phyloP scores from a whole-genome alignment of 306 rosid genomes.

The Lathyrus aphaca region DNA sequence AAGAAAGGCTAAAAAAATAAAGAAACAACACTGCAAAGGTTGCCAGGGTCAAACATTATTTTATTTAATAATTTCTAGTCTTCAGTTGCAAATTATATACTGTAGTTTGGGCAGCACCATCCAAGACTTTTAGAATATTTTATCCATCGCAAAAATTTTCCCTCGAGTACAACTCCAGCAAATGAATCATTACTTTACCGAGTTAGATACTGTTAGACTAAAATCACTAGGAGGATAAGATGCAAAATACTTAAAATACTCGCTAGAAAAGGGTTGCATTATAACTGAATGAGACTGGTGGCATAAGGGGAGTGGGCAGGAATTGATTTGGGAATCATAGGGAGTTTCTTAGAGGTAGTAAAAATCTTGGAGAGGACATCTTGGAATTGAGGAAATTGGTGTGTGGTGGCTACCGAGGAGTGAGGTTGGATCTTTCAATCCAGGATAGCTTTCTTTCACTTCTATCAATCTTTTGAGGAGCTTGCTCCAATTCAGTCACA shows the following conservation, averaged over 20 bases:
- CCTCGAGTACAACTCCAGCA: conserved; percentile 20
- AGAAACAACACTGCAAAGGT: conserved; percentile 23
- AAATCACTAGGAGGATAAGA: neutral
- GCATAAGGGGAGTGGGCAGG: neutral
- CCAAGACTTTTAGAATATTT: neutral
- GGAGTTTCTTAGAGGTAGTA: neutral
- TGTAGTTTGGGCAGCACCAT: conserved; percentile 27
- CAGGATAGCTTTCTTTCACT: conserved; percentile 1
- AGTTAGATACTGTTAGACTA: conserved; percentile 8
- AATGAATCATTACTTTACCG: conserved; percentile 17
- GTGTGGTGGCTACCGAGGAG: neutral
- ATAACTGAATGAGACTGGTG: neutral
- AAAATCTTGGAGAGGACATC: neutral
- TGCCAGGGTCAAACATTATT: neutral
- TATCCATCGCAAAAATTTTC: conserved; percentile 18
- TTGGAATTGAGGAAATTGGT: neutral
- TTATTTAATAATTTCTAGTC: conserved; percentile 4
- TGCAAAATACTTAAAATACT: neutral
- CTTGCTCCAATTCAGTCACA: neutral
- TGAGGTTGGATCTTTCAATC: neutral
- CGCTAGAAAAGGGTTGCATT: neutral
- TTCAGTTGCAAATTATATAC: conserved; percentile 8
- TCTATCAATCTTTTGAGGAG: neutral
- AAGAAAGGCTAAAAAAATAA: conserved; percentile 18
- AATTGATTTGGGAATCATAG: neutral